Conservation (phyloP, 2,329 filamentous ascomycete species). For the Stagonosporopsis cucurbitacearum region DNA sequence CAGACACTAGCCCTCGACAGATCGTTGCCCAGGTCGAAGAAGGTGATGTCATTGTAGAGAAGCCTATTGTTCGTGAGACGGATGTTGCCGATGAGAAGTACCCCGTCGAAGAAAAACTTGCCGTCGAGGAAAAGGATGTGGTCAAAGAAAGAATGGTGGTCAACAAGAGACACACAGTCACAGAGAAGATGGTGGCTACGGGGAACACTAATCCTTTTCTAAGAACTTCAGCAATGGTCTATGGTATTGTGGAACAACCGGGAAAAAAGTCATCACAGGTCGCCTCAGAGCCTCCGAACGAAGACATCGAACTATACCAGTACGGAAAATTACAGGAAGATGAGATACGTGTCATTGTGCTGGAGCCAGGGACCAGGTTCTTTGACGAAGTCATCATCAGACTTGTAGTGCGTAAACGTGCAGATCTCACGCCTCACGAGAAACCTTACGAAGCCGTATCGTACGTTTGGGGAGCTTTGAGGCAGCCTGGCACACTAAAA, state of each 20-base stretch:
- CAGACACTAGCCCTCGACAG: neutral
- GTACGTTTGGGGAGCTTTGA: neutral
- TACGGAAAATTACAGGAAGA: neutral
- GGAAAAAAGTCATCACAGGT: neutral
- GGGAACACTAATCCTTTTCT: too few species aligned
- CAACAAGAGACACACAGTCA: too few species aligned
- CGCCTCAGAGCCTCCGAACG: neutral
- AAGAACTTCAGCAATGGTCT: neutral
- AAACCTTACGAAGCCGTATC: neutral
- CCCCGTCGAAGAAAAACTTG: neutral
- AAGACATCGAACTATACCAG: neutral
- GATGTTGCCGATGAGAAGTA: neutral
- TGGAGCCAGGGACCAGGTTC: neutral
- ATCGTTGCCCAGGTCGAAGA: neutral
- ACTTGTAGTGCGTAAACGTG: neutral
- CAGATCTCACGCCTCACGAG: neutral
- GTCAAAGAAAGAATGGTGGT: too few species aligned
- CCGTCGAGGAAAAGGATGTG: neutral
- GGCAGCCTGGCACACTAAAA: neutral
- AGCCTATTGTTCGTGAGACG: too few species aligned
- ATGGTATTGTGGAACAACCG: neutral
- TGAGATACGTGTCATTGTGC: neutral
- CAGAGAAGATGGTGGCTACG: too few species aligned
- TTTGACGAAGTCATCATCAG: neutral
- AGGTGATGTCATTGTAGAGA: neutral